Percentiles rank a stretch among this genome's conserved stretches.
Evolutionary conservation across 495 filamentous ascomycete species (phyloP).

Genomic region (Neurospora africana): DNA sequence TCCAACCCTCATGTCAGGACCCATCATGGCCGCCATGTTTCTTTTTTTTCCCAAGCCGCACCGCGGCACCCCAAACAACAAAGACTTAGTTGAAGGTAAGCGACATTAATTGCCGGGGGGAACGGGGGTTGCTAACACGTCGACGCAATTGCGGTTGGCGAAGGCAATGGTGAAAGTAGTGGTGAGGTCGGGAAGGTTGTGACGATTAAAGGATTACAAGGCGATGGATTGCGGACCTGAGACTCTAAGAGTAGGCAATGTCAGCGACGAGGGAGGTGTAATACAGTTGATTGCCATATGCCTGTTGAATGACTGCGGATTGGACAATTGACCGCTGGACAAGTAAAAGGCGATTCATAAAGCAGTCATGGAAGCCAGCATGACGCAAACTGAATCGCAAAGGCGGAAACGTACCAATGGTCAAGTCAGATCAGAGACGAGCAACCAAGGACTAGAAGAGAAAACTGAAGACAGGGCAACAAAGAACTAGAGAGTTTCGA

Average conservation of each 20-base stretch:
- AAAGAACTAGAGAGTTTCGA: slow-evolving; percentile 16
- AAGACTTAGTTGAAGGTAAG: slow-evolving; percentile 22
- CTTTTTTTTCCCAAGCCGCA: slow-evolving; percentile 31
- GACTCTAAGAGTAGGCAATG: background rate
- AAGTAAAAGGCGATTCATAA: background rate
- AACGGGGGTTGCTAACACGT: background rate
- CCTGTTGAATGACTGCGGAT: background rate
- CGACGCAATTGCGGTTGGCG: background rate
- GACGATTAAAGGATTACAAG: slow-evolving; percentile 22
- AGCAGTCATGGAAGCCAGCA: background rate
- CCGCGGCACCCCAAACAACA: slow-evolving; percentile 34
- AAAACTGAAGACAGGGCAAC: slow-evolving; percentile 6
- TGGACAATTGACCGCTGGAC: background rate
- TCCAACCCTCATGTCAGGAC: slow-evolving; percentile 25
- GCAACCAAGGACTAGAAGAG: slow-evolving; percentile 9
- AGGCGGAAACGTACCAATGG: slow-evolving; percentile 10
- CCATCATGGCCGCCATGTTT: slow-evolving; percentile 35
- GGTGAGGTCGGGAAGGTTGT: slow-evolving; percentile 3
- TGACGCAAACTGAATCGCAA: background rate
- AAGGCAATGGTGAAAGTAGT: background rate
- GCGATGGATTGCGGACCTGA: background rate
- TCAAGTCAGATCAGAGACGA: slow-evolving; percentile 6
- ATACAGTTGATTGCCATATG: background rate
- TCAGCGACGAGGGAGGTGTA: slow-evolving; percentile 9
- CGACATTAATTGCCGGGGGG: slow-evolving; percentile 29